Percentiles rank a stretch among this genome's conserved stretches.
phyloP scores from a whole-genome alignment of 305 asterid species.

The Fraxinus baroniana region DNA sequence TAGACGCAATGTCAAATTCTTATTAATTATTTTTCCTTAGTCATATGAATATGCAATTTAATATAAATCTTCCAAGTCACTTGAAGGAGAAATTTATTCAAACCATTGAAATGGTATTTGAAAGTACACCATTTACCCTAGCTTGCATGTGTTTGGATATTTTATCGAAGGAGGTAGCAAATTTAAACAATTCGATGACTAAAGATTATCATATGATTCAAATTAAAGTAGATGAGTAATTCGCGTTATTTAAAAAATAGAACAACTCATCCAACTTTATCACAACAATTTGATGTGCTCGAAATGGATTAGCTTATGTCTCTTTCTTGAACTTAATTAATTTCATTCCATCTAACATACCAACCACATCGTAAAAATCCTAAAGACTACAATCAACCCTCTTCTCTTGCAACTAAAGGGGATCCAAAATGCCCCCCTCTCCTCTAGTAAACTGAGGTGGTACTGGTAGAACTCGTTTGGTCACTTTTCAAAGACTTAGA shows the following conservation, averaged over 20 bases:
- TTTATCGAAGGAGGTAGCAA: not conserved
- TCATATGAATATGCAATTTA: not conserved
- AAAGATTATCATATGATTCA: not conserved
- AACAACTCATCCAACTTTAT: not conserved
- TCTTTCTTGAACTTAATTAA: not conserved
- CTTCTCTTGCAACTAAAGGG: not conserved
- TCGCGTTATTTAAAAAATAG: no score
- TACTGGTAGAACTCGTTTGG: not conserved
- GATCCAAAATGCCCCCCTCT: not conserved
- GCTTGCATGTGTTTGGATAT: not conserved
- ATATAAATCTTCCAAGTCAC: not conserved
- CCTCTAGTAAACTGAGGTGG: not conserved
- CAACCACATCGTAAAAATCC: not conserved
- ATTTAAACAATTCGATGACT: not conserved
- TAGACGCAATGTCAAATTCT: not conserved
- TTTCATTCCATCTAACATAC: not conserved
- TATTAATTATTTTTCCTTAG: not conserved
- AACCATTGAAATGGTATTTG: not conserved
- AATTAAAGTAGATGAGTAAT: not conserved
- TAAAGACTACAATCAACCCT: not conserved
- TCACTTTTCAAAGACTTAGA: not conserved
- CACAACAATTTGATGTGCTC: not conserved
- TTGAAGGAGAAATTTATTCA: not conserved
- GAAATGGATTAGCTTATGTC: not conserved
- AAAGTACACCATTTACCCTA: not conserved